Evolutionary conservation across 257 asterid genomes (phyloP).

Genomic region (Gardenia jasminoides): DNA sequence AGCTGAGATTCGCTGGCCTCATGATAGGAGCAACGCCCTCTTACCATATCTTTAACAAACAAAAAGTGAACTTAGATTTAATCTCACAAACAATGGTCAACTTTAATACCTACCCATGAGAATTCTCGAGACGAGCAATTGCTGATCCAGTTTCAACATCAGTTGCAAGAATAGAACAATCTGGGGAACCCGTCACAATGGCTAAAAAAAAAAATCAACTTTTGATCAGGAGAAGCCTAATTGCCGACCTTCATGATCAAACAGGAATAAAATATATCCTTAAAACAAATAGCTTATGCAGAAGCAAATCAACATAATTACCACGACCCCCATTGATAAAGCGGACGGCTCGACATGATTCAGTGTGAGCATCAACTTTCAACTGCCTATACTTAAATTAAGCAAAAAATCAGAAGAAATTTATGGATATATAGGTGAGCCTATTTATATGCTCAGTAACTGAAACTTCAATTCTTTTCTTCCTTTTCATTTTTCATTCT

Average conservation of each 20-base stretch:
- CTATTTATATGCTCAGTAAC: neutral
- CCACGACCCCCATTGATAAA: conserved; percentile 87
- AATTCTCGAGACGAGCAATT: conserved; percentile 62
- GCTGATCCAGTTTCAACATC: conserved; percentile 82
- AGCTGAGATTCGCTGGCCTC: neutral
- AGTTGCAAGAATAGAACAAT: conserved; percentile 84
- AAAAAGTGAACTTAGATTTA: neutral
- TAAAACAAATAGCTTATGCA: neutral
- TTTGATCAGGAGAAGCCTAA: conserved; percentile 10
- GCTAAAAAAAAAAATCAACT: conserved; percentile 36
- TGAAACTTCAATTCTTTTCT: neutral
- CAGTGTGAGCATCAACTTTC: conserved; percentile 73
- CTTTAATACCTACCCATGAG: conserved; percentile 66
- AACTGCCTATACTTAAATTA: conserved; percentile 40
- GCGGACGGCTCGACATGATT: conserved; percentile 87
- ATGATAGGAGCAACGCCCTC: neutral
- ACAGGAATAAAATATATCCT: neutral
- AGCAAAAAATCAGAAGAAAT: neutral
- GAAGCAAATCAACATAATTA: conserved; percentile 19
- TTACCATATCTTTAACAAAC: too few relatives aligned
- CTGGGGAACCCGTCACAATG: conserved; percentile 87
- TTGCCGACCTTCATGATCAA: neutral
- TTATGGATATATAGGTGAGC: neutral
- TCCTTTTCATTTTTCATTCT: too few relatives aligned
- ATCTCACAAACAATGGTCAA: neutral